Evolutionary conservation across 352 stramenopile species (phyloP), one percentile per base, ranked within the genome.

Genomic region (Pythium aquatile): DNA sequence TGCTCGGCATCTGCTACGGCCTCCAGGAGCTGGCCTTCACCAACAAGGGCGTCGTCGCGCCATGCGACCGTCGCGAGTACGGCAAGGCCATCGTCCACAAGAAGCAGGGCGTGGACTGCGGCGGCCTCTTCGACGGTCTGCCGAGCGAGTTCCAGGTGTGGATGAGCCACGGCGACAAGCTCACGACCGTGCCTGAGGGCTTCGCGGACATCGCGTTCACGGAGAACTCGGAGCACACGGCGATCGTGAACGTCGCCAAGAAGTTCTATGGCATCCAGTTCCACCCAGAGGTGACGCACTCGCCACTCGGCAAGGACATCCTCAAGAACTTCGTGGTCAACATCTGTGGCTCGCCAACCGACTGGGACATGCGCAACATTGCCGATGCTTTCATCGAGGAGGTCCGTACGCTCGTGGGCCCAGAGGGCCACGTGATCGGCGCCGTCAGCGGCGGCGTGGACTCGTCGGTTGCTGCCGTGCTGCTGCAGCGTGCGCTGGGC

Each of bases 151-250:
- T 98, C 76, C 93, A 98, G 78, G 94, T 99, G 81, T 99, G 97
- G 97, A 99, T 99, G 98, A 98, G 91, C 74, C 98, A 99, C 79
- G 97, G 97, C 33, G 98, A 99, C 82, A 99, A 99, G 79, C 81
- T 99, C 40, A 96, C 90, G 63, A 76, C 83, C 39, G 87, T 97
- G 30, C 97, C 98, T 3, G 81, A 97, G 39, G 97, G 97, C 62
- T 97, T 97, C 73, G 78, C 93, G 32, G 83, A 96, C 71, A 85
- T 98, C 37, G 87, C 84, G 28, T 85, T 72, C 40, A 97, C 88
- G 10, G 77, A 90, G 60, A 97, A 97, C 82, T 97, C 90, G 58
- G 78, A 96, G 75, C 82, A 99, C 85, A 81, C 91, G 3, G 93
- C 89, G 35, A 99, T 99, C 66, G 94, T 98, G 61, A 98, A 99